Conservation (phyloP, 805 yeast genomes). For the Metschnikowia lachancei region DNA sequence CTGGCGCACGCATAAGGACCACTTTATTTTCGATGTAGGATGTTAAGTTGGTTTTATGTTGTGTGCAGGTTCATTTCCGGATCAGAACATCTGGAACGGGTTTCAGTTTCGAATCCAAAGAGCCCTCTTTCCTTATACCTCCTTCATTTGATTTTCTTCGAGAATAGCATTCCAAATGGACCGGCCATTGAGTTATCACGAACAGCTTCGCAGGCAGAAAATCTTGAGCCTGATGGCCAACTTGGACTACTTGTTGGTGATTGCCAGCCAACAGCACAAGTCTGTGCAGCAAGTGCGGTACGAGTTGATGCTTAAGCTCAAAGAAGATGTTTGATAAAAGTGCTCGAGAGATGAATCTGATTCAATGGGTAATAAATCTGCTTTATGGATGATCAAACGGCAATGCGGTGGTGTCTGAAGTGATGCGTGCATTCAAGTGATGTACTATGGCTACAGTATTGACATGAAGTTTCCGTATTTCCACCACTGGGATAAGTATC, state of each 20-base stretch:
- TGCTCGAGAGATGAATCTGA: background rate
- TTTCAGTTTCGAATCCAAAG: no score
- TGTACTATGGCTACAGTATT: no score
- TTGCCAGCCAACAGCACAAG: constrained; percentile 42
- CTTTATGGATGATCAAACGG: no score
- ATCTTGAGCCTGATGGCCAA: constrained; percentile 41
- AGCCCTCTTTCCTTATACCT: no score
- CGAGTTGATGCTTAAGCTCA: constrained; percentile 33
- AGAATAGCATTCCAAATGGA: constrained; percentile 9
- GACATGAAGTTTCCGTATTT: no score
- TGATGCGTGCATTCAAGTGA: no score
- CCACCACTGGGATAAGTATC: no score
- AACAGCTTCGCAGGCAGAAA: constrained; percentile 28
- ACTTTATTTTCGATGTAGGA: background rate
- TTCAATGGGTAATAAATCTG: background rate
- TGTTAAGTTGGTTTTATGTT: background rate
- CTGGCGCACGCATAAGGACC: no score
- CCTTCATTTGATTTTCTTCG: background rate
- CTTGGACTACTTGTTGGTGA: constrained; percentile 35
- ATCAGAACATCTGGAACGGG: background rate
- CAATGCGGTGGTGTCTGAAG: no score
- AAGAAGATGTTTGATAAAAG: constrained; percentile 1
- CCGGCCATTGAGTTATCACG: constrained; percentile 18
- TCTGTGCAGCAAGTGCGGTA: constrained; percentile 43
- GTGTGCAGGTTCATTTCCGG: no score